A percentile compares a stretch with the other conserved stretches of the same genome.
Conservation (phyloP, 2,329 filamentous ascomycete species). For the Magnaporthiopsis rhizophila region DNA sequence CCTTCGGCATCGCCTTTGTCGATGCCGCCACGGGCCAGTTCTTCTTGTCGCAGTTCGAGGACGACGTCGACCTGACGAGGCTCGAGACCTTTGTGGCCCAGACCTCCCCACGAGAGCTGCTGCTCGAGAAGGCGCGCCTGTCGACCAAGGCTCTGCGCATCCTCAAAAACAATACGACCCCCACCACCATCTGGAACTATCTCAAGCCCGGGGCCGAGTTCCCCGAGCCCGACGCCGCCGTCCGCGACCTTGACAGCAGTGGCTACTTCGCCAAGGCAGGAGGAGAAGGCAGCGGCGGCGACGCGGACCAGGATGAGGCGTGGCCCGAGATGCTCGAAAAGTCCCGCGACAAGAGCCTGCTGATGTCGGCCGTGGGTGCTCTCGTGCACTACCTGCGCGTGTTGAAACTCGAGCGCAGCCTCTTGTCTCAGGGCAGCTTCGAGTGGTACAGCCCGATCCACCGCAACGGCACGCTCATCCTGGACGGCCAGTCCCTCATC, state of each 20-base stretch:
- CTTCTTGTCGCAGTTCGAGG: constrained; percentile 82
- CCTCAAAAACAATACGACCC: constrained; percentile 88
- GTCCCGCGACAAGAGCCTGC: constrained; percentile 66
- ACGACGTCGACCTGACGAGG: constrained; percentile 88
- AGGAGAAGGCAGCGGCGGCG: constrained; percentile 26
- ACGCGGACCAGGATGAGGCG: constrained; percentile 23
- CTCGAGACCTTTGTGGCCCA: constrained; percentile 97
- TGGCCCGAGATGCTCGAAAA: constrained; percentile 74
- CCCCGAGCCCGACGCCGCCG: constrained; percentile 75
- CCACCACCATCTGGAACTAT: constrained; percentile 92
- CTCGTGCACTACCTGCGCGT: constrained; percentile 78
- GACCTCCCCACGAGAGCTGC: constrained; percentile 76
- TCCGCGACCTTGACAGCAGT: constrained; percentile 70
- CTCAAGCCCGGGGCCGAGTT: constrained; percentile 84
- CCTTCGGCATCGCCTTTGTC: constrained; percentile 88
- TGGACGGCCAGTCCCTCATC: constrained; percentile 93
- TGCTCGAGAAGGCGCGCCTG: constrained; percentile 79
- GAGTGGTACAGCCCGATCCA: constrained; percentile 85
- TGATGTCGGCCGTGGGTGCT: constrained; percentile 88
- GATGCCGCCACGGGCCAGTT: constrained; percentile 96
- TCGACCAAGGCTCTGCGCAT: constrained; percentile 88
- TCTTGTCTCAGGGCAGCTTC: constrained; percentile 88
- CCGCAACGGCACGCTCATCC: constrained; percentile 80
- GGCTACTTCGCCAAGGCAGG: constrained; percentile 63
- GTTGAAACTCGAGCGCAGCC: constrained; percentile 79